Percentiles rank a stretch among this genome's conserved stretches.
These are phyloP conservation scores for Ogataea siamensis DNA, from an alignment of 805 yeast species.

Conservation along the genomic window DNA sequence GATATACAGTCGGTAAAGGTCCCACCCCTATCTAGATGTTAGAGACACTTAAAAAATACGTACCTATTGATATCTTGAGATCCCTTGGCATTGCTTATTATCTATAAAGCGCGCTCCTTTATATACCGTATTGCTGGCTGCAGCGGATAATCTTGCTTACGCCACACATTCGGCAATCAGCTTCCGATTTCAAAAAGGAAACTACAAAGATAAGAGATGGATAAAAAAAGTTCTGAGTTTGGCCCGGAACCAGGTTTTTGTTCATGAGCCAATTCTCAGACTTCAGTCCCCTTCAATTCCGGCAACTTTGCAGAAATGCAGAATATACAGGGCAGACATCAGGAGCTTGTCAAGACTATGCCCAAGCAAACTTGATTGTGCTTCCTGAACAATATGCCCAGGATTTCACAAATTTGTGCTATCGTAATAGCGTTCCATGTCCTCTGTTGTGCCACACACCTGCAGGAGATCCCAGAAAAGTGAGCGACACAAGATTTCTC, in stretches of 20 bases:
- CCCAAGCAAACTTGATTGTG: slow-evolving; percentile 40
- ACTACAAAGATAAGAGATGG: too few species aligned
- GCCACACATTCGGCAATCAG: too few species aligned
- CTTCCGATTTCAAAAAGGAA: too few species aligned
- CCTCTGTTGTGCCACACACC: slow-evolving; percentile 30
- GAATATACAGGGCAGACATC: slow-evolving; percentile 12
- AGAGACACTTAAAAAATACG: background rate
- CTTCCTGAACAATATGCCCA: slow-evolving; percentile 33
- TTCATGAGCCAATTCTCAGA: slow-evolving; percentile 1
- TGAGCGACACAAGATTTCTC: slow-evolving; percentile 19
- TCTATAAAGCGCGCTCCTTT: too few species aligned
- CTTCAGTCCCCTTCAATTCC: slow-evolving; percentile 8
- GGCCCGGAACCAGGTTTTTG: too few species aligned
- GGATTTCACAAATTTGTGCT: slow-evolving; percentile 38
- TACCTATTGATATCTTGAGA: slow-evolving; percentile 5
- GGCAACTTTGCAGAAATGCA: slow-evolving; percentile 7
- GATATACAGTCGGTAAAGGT: slow-evolving; percentile 81
- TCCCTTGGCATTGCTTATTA: too few species aligned
- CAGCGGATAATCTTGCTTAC: too few species aligned
- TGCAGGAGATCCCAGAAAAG: slow-evolving; percentile 25
- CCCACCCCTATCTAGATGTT: slow-evolving; percentile 67
- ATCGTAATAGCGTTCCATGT: slow-evolving; percentile 40
- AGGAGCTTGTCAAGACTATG: slow-evolving; percentile 27
- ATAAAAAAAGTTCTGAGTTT: too few species aligned
- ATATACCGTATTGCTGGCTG: too few species aligned